Evolutionary conservation across 345 rosid genomes (phyloP).

Genomic region (Streptanthus diversifolius): DNA sequence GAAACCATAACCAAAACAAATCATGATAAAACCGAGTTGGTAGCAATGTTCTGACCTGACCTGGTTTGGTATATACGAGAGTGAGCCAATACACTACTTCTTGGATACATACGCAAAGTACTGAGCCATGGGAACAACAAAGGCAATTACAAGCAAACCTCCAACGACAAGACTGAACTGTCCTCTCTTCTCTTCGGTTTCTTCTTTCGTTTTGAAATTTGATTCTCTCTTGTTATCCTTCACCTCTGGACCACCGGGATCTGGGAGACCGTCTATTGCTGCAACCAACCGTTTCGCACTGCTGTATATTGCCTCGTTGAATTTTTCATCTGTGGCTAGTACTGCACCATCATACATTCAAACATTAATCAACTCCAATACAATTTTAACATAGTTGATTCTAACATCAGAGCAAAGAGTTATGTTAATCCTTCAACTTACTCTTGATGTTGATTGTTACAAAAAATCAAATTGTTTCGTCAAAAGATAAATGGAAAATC

Average conservation of each 20-base stretch:
- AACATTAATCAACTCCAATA: background rate
- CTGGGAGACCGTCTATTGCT: constrained; percentile 93
- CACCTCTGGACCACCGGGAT: constrained; percentile 73
- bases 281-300: constrained; percentile 86
- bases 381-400: background rate
- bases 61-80: constrained; percentile 20
- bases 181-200: constrained; percentile 95
- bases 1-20: constrained; percentile 4
- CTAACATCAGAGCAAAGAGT: background rate
- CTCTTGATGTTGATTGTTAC: too few species aligned
- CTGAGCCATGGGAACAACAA: constrained; percentile 96
- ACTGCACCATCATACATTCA: constrained; percentile 48
- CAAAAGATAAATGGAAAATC: too few species aligned
- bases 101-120: constrained; percentile 88
- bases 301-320: constrained; percentile 81
- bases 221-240: constrained; percentile 85
- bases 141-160: constrained; percentile 85
- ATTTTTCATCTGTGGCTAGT: constrained; percentile 91
- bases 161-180: constrained; percentile 96
- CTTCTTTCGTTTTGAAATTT: constrained; percentile 81
- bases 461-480: too few species aligned
- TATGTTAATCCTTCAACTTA: too few species aligned
- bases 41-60: constrained; percentile 29
- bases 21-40: background rate
- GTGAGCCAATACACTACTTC: constrained; percentile 41